phyloP scores from a whole-genome alignment of 2,329 filamentous ascomycete species.

The Fusarium goolgardi region DNA sequence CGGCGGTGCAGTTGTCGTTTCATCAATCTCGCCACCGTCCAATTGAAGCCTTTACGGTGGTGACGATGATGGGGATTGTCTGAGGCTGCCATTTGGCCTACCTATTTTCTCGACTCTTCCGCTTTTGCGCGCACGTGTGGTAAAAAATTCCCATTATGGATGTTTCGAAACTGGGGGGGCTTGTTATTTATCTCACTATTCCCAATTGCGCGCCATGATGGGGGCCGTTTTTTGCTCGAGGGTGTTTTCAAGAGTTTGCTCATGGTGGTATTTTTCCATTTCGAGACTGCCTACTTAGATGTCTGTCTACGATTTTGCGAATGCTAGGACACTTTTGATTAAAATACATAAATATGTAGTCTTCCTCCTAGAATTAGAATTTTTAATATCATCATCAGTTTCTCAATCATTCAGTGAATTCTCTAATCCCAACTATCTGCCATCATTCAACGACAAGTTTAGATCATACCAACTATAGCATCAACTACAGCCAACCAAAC shows the following conservation, averaged over 20 bases:
- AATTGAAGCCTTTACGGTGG: constrained; percentile 25
- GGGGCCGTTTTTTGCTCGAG: constrained; percentile 22
- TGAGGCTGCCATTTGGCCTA: background rate
- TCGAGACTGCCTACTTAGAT: constrained; percentile 7
- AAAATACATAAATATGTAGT: background rate
- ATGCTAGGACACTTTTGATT: background rate
- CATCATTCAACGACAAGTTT: background rate
- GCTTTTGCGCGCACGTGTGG: constrained; percentile 13
- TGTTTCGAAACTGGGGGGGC: constrained; percentile 2
- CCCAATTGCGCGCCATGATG: constrained; percentile 16
- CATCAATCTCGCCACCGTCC: constrained; percentile 23
- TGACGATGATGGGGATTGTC: constrained; percentile 12
- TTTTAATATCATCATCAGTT: constrained; percentile 6
- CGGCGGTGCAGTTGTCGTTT: constrained; percentile 20
- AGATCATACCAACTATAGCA: constrained; percentile 3
- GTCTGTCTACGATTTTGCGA: constrained; percentile 22
- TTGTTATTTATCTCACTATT: background rate
- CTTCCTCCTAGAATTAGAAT: background rate
- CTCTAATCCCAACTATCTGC: background rate
- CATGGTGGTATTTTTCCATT: constrained; percentile 35
- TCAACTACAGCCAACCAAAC: constrained; percentile 10
- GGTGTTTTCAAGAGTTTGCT: constrained; percentile 3
- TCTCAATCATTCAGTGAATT: background rate
- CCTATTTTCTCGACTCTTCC: background rate
- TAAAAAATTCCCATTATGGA: background rate